These are phyloP conservation scores for Periconia digitata DNA, from an alignment of 2,329 filamentous ascomycete genomes.

Conservation along the genomic window DNA sequence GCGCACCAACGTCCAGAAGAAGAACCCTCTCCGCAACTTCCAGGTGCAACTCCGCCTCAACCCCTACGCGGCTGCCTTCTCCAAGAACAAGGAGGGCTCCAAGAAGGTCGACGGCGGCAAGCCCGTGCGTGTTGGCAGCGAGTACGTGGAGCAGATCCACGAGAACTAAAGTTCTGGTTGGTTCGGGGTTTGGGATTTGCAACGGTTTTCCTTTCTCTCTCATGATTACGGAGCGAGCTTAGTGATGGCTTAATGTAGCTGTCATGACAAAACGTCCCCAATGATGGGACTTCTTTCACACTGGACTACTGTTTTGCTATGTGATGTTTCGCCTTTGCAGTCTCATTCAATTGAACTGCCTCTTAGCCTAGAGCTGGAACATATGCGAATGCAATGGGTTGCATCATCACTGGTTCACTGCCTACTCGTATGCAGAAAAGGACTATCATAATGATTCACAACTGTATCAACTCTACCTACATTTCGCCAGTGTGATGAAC, in stretches of 20 bases:
- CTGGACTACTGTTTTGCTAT: neutral
- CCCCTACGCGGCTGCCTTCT: slow-evolving; percentile 91
- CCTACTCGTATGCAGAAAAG: too few species aligned
- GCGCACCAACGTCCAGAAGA: slow-evolving; percentile 93
- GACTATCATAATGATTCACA: too few species aligned
- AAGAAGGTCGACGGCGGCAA: slow-evolving; percentile 65
- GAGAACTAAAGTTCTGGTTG: slow-evolving; percentile 47
- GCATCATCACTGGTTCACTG: too few species aligned
- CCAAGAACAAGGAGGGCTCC: slow-evolving; percentile 80
- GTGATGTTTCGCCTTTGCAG: too few species aligned
- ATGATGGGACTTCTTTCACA: slow-evolving; percentile 20
- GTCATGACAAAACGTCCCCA: slow-evolving; percentile 27
- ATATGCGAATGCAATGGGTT: too few species aligned
- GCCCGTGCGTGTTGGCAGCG: slow-evolving; percentile 57
- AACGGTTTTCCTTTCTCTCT: slow-evolving; percentile 23
- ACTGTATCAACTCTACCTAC: too few species aligned
- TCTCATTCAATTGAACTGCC: too few species aligned
- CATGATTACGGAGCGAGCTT: slow-evolving; percentile 14
- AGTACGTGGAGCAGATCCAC: slow-evolving; percentile 53
- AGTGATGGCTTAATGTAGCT: slow-evolving; percentile 32
- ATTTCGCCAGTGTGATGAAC: too few species aligned
- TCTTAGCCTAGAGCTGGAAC: too few species aligned
- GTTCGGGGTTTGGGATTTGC: slow-evolving; percentile 8
- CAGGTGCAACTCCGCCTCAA: slow-evolving; percentile 98
- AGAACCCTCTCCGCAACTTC: slow-evolving; percentile 99